Conservation (phyloP, 129 eudicot species). For the Arctium minus region DNA sequence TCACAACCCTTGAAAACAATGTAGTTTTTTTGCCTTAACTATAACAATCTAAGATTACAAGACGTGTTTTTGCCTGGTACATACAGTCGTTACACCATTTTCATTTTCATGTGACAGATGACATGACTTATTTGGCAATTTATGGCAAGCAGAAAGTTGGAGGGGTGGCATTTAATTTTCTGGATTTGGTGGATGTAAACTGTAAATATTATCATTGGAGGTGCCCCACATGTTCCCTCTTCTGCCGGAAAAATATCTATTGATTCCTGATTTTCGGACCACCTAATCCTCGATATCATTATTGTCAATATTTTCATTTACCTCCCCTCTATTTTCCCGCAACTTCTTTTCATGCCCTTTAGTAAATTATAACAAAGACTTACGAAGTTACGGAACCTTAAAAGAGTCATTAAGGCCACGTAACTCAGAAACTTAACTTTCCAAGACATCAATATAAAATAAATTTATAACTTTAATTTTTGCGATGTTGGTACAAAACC, state of each 20-base stretch:
- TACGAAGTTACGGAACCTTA: not conserved
- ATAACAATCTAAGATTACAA: not conserved
- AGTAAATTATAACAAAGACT: not conserved
- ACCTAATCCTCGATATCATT: not conserved
- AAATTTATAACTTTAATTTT: too few species aligned
- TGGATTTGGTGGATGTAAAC: conserved; percentile 25
- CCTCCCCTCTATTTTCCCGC: not conserved
- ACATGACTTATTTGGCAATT: conserved; percentile 1
- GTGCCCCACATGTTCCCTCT: conserved; percentile 18
- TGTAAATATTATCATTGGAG: conserved; percentile 12
- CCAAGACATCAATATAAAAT: too few species aligned
- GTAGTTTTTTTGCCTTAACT: too few species aligned
- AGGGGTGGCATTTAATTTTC: conserved; percentile 24
- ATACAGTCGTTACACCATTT: not conserved
- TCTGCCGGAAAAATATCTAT: conserved; percentile 13
- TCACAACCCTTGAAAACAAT: too few species aligned
- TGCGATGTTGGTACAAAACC: too few species aligned
- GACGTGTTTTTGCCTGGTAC: not conserved
- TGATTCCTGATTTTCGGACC: not conserved
- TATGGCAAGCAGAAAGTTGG: conserved; percentile 16
- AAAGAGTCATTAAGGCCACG: too few species aligned
- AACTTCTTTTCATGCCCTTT: not conserved
- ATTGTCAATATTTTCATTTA: not conserved
- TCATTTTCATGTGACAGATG: not conserved
- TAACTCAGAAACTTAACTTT: too few species aligned